Conservation (phyloP, 495 filamentous ascomycete genomes). For the Podospora comata region DNA sequence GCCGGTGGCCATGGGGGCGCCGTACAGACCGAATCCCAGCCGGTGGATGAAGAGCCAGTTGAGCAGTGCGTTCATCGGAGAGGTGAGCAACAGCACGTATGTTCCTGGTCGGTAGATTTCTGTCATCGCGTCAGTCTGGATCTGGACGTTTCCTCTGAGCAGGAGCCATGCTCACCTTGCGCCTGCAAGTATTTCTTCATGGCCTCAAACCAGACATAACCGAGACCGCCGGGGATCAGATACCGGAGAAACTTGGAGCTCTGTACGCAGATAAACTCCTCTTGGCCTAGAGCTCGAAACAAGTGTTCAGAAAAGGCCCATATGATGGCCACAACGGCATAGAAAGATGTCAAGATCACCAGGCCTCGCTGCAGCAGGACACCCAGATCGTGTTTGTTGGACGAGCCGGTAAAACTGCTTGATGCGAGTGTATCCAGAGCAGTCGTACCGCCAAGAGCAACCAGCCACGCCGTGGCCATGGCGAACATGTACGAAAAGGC, state of each 20-base stretch:
- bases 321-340: slow-evolving; percentile 68
- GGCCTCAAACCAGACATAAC: slow-evolving; percentile 87
- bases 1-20: slow-evolving; percentile 78
- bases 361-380: slow-evolving; percentile 78
- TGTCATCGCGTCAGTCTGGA: slow-evolving; percentile 26
- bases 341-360: slow-evolving; percentile 69
- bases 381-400: slow-evolving; percentile 78
- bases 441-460: slow-evolving; percentile 88
- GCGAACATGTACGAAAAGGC: slow-evolving; percentile 94
- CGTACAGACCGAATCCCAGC: slow-evolving; percentile 66
- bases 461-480: slow-evolving; percentile 85
- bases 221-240: slow-evolving; percentile 80
- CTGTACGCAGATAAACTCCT: slow-evolving; percentile 70
- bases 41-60: slow-evolving; percentile 80
- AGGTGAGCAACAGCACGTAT: slow-evolving; percentile 80
- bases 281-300: slow-evolving; percentile 75
- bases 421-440: slow-evolving; percentile 86
- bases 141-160: not conserved
- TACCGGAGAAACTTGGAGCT: slow-evolving; percentile 72
- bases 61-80: slow-evolving; percentile 70
- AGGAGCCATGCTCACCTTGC: slow-evolving; percentile 55
- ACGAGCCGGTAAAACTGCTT: slow-evolving; percentile 79
- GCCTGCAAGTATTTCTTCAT: slow-evolving; percentile 94
- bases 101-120: slow-evolving; percentile 86
- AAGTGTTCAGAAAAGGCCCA: slow-evolving; percentile 77